Conservation (phyloP, 2,329 filamentous ascomycete genomes). For the Talaromyces sp. region DNA sequence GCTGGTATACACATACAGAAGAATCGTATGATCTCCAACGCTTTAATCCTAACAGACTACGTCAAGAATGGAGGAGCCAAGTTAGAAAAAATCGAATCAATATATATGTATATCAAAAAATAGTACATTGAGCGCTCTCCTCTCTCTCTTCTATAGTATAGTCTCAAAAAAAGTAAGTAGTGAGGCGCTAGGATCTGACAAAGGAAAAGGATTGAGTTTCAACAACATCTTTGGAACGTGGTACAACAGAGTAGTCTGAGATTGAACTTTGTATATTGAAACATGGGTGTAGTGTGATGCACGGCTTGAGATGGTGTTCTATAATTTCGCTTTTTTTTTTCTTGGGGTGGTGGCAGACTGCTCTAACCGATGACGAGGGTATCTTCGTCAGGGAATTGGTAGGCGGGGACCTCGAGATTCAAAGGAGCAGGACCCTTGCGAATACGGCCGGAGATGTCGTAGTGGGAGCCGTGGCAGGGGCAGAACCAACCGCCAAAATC, state of each 20-base stretch:
- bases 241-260: neutral
- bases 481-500: conserved; percentile 99
- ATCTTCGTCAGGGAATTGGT: conserved; percentile 89
- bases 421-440: conserved; percentile 95
- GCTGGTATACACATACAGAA: too few species aligned
- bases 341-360: neutral
- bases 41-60: too few species aligned
- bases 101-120: conserved; percentile 8
- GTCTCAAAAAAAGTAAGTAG: neutral
- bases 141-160: conserved; percentile 1
- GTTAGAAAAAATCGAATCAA: neutral
- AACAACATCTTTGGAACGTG: neutral
- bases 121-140: conserved; percentile 14
- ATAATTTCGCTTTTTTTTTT: conserved; percentile 9
- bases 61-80: too few species aligned
- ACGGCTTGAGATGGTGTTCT: neutral
- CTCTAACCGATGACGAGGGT: conserved; percentile 88
- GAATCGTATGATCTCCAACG: too few species aligned
- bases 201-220: neutral
- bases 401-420: conserved; percentile 90
- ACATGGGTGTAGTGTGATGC: neutral
- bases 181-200: conserved; percentile 6
- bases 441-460: conserved; percentile 98
- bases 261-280: conserved; percentile 13
- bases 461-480: conserved; percentile 99